phyloP scores from a whole-genome alignment of 768 basidiomycete genomes.

The Boletus rubroflammeus region DNA sequence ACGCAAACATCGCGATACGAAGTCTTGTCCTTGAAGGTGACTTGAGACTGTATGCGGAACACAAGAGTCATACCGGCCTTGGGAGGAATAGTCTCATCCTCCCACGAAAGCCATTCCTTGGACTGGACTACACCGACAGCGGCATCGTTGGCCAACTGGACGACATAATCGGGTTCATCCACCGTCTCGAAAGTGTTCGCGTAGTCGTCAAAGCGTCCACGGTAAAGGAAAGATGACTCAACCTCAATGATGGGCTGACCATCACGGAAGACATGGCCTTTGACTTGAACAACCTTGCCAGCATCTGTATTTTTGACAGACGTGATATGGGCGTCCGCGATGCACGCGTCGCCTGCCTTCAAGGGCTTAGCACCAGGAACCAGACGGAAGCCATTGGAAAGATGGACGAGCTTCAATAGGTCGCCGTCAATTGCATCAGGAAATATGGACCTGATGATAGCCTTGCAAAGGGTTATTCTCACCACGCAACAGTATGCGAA shows the following conservation, averaged over 20 bases:
- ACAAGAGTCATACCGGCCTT: slow-evolving; percentile 78
- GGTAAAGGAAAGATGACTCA: slow-evolving; percentile 92
- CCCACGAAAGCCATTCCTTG: slow-evolving; percentile 99
- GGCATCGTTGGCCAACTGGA: slow-evolving; percentile 71
- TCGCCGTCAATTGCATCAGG: slow-evolving; percentile 90
- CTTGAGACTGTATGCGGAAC: slow-evolving; percentile 85
- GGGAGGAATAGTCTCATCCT: slow-evolving; percentile 74
- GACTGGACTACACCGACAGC: slow-evolving; percentile 87
- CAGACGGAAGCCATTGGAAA: slow-evolving; percentile 95
- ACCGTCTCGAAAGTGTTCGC: slow-evolving; percentile 94
- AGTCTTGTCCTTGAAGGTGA: slow-evolving; percentile 88
- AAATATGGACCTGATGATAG: slow-evolving; percentile 99
- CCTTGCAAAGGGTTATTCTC: slow-evolving; percentile 44
- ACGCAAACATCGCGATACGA: slow-evolving; percentile 80
- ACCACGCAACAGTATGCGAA: neutral
- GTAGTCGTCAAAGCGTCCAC: slow-evolving; percentile 90
- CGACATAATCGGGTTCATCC: slow-evolving; percentile 84
- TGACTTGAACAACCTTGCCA: slow-evolving; percentile 91
- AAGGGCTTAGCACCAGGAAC: slow-evolving; percentile 75
- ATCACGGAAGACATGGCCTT: slow-evolving; percentile 75
- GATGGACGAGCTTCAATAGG: slow-evolving; percentile 90
- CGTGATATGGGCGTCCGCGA: slow-evolving; percentile 81
- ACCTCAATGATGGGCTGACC: slow-evolving; percentile 88
- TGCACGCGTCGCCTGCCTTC: slow-evolving; percentile 84
- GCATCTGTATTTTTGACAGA: slow-evolving; percentile 88